Evolutionary conservation across 441 rosid genomes (phyloP), one percentile per base, ranked within the genome.

Genomic region (Jatropha multifida): DNA sequence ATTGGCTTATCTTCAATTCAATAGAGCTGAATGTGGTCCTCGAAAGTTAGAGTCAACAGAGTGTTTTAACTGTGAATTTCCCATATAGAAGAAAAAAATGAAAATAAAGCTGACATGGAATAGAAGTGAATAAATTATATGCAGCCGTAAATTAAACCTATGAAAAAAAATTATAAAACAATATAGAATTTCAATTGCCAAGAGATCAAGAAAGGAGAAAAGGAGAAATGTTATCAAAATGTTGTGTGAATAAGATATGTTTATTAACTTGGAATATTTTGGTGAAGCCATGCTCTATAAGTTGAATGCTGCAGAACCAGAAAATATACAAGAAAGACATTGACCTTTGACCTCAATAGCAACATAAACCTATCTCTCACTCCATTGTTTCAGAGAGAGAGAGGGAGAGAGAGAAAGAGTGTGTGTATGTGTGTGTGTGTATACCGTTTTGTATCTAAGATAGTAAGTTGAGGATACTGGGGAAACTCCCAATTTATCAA

Each of bases 101-200:
- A 23, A 59, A 60, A 46, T 27, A 72, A 72, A 14, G n/a, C 61
- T 61, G 20, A 37, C 68, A 46, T 3, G 42, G 8, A 60, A 46
- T 17, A 48, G 27, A 51, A 3, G 32, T 23, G 17, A 46, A 60
- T 7, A 27, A 59, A 70, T 37, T 7, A 23, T 72, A 60, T 46
- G n/a, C 15, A 54, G 20, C 63, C 42, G 40, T 44, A 61, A 9
- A 60, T 6, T n/a, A 32, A 51, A 49, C 10, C 17, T 17, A 9
- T 20, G 32, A 68, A 52, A 72, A 62, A 40, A n/a, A 78, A 49
- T 68, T 44, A 41, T 15, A 49, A 13, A 62, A 62, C 32, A 32
- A 32, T 73, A 26, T 44, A 54, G 46, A 9, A 69, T 18, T 54
- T 42, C 27, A 41, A 40, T 23, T 20, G 77, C 40, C 40, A 65